Conservation (phyloP, 2,329 filamentous ascomycete species). For the Colletotrichum salicis region DNA sequence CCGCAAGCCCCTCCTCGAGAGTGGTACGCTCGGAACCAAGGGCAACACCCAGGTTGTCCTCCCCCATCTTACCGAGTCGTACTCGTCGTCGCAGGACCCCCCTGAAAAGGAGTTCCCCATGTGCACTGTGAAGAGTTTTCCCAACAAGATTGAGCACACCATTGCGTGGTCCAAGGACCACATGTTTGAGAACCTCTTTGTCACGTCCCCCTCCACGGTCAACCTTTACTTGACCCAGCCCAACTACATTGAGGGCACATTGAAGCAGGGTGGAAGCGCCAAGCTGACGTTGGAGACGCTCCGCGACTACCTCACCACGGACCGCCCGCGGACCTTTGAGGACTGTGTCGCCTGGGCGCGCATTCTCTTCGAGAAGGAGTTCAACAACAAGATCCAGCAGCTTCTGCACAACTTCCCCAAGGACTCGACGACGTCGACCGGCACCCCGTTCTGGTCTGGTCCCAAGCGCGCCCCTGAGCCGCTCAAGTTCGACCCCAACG, state of each 20-base stretch:
- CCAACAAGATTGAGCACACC: constrained; percentile 97
- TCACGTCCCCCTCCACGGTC: constrained; percentile 91
- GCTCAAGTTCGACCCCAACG: constrained; percentile 86
- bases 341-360: constrained; percentile 98
- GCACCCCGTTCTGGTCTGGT: constrained; percentile 96
- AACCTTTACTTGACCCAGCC: constrained; percentile 94
- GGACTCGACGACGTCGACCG: constrained; percentile 87
- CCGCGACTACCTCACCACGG: constrained; percentile 88
- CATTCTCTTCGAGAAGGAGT: constrained; percentile 93
- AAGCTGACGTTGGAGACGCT: constrained; percentile 93
- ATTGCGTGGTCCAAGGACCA: constrained; percentile 96
- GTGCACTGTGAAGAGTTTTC: constrained; percentile 97
- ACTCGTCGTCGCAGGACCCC: constrained; percentile 93
- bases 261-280: constrained; percentile 95
- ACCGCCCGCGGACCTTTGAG: constrained; percentile 91
- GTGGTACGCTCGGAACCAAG: constrained; percentile 97
- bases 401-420: constrained; percentile 97
- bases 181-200: constrained; percentile 92
- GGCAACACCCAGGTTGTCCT: constrained; percentile 97
- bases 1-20: constrained; percentile 95
- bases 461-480: constrained; percentile 96
- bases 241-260: constrained; percentile 85
- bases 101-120: constrained; percentile 99
- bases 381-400: constrained; percentile 96
- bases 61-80: constrained; percentile 92